These are phyloP conservation scores for Yarrowia keelungensis DNA, from an alignment of 805 yeast species.

Conservation along the genomic window DNA sequence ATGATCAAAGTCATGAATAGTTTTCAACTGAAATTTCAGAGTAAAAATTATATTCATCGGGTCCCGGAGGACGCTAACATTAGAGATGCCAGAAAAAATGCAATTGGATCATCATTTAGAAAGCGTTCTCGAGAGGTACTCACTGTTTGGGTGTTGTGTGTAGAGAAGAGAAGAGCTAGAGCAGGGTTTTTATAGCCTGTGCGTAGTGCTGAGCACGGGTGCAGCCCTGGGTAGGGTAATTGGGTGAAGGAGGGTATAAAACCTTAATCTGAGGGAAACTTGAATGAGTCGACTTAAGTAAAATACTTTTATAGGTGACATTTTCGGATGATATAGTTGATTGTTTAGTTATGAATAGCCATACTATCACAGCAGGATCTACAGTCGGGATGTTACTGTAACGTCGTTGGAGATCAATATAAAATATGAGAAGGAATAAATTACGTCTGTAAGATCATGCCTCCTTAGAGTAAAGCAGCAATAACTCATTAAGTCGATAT, in stretches of 20 bases:
- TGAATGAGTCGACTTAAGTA: too few species aligned
- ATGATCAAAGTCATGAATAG: not conserved
- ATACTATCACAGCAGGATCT: too few species aligned
- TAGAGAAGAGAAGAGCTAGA: not conserved
- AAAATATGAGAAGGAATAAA: too few species aligned
- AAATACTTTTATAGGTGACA: too few species aligned
- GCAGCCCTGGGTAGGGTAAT: slow-evolving; percentile 28
- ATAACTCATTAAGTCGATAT: too few species aligned
- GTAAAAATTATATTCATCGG: slow-evolving; percentile 47
- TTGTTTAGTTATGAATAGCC: too few species aligned
- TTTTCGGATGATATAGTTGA: too few species aligned
- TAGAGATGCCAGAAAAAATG: slow-evolving; percentile 48
- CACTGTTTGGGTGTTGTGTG: slow-evolving; percentile 31
- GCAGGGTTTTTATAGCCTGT: slow-evolving; percentile 14
- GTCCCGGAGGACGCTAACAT: slow-evolving; percentile 45
- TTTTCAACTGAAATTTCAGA: slow-evolving; percentile 29
- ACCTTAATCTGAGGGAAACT: not conserved
- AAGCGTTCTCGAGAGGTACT: slow-evolving; percentile 32
- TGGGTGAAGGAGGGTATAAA: not conserved
- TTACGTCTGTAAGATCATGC: too few species aligned
- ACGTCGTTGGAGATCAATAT: too few species aligned
- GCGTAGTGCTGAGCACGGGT: slow-evolving; percentile 37
- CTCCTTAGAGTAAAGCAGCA: too few species aligned
- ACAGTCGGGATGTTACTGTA: too few species aligned
- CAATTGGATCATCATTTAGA: slow-evolving; percentile 40